Base-by-base conservation (phyloP, 164 flowering plant species). In the Paratinospora sagittata region DNA sequence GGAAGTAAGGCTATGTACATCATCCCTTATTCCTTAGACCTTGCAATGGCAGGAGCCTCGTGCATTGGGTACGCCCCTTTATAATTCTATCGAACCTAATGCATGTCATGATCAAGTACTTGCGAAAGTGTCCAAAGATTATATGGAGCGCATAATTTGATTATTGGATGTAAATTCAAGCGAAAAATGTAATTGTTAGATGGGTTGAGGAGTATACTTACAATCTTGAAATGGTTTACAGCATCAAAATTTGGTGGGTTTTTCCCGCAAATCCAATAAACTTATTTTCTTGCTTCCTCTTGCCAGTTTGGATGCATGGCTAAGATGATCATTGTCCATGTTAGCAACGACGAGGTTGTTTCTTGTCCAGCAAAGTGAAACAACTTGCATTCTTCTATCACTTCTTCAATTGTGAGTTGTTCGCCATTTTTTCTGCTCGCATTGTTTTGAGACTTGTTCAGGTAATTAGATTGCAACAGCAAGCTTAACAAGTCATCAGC, bases 401-500 rank as follows among this genome's bases (percentile, higher is more conserved):
- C 70, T 8, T 72, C 75, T 30, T 57, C 65, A 58, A 72, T 72
- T 37, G 75, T 66, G 27, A 67, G 60, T 21, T 19, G 21, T 49
- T 49, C 57, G 16, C 62, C 57, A 66, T 43, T 39, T 9, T 43
- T 72, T 13, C 34, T 61, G 24, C 49, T 52, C 63, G 24, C 80
- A 17, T 66, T 4, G 4, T 30, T 30, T 11, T 34, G 14, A 3
- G 13, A 41, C 30, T 63, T 34, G 39, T 57, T 45, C 47, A 71
- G 76, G 37, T 41, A 27, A 6, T 65, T 76, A 63, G 75, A 76
- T 57, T 76, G 80, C 76, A 83, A 64, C 16, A 83, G 67, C 70
- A 83, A 39, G 68, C 78, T 74, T 63, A 83, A 70, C 37, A 81
- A 75, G 72, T 83, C 80, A 73, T 76, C 78, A 45, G 3, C 55